These are phyloP conservation scores for Chlorella vulgaris DNA, from an alignment of 139 green algal genomes.

Conservation along the genomic window DNA sequence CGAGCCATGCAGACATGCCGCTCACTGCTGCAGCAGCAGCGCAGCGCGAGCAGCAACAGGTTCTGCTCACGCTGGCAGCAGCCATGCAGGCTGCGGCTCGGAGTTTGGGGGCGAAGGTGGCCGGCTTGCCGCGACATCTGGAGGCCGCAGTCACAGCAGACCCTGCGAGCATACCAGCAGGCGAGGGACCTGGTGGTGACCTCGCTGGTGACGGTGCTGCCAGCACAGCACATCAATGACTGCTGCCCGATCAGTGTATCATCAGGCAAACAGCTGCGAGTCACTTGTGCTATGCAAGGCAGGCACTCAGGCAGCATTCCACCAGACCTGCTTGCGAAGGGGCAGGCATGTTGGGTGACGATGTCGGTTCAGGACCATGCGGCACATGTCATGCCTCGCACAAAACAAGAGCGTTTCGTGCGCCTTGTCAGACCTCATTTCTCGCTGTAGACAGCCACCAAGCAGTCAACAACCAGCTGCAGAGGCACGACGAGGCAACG, in stretches of 20 bases:
- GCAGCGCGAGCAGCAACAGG: neutral
- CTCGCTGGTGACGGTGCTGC: neutral
- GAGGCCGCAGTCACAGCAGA: neutral
- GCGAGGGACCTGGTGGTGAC: neutral
- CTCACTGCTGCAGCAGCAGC: neutral
- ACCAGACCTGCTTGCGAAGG: too few species aligned
- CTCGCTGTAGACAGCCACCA: too few species aligned
- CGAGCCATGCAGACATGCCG: neutral
- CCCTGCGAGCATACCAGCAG: neutral
- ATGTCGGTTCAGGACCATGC: too few species aligned
- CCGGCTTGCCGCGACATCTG: neutral
- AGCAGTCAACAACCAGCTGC: too few species aligned
- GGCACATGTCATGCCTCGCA: too few species aligned
- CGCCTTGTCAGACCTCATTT: too few species aligned
- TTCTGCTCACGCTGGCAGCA: neutral
- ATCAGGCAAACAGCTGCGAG: too few species aligned
- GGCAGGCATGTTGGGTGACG: too few species aligned
- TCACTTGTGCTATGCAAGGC: too few species aligned
- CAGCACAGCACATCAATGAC: neutral
- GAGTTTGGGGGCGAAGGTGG: neutral
- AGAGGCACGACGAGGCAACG: neutral
- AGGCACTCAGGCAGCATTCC: too few species aligned
- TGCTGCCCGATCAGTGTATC: too few species aligned
- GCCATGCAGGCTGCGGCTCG: slow-evolving; percentile 1
- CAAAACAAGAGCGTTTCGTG: too few species aligned